Base-by-base conservation (phyloP, 257 asterid genomes). In the Linaria vulgaris region DNA sequence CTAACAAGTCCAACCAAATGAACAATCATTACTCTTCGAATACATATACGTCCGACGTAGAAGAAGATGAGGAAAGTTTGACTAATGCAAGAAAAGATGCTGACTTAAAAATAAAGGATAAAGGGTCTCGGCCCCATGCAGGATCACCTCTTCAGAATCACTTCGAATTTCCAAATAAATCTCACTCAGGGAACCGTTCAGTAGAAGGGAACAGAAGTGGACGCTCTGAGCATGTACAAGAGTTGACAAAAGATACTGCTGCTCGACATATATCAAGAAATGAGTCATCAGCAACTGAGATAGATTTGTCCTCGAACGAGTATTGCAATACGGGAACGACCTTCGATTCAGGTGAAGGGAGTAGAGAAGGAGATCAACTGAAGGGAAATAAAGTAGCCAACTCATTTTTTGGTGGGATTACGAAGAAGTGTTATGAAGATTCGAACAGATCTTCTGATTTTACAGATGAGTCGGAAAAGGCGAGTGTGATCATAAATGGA, bases 301-400 rank as follows among this genome's bases (percentile, higher is more conserved):
- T 86, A 43, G 96, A 88, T 9, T 70, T 91, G 58, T 75, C 91
- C 2, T 81, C 96, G 15, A 86, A 76, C 34, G 98, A 91, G 79
- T 91, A 74, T 56, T 20, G 72, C 16, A 88, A 84, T 61, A 84
- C 95, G 0, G 91, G 95, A 39, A 84, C 96, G 12, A 82, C 98
- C 11, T 70, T 79, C 43, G 95, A 78, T 56, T 91, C 95, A 0
- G 80, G 88, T 34, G 95, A 76, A 64, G 78, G 75, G 38, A 82
- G 81, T 75, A 78, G 62, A 74, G 84, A 69, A 20, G 84, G 77
- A 37, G 80, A 74, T 46, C 82, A 68, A 19, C 34, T 68, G 39
- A 79, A 69, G 71, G 68, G 66, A 64, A 70, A 78, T 14, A 74
- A 71, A 74, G 66, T 12, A 47, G 12, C 80, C 27, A 76, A 78